These are phyloP conservation scores for Fonsecaea erecta DNA, from an alignment of 2,329 filamentous ascomycete species.

Conservation along the genomic window DNA sequence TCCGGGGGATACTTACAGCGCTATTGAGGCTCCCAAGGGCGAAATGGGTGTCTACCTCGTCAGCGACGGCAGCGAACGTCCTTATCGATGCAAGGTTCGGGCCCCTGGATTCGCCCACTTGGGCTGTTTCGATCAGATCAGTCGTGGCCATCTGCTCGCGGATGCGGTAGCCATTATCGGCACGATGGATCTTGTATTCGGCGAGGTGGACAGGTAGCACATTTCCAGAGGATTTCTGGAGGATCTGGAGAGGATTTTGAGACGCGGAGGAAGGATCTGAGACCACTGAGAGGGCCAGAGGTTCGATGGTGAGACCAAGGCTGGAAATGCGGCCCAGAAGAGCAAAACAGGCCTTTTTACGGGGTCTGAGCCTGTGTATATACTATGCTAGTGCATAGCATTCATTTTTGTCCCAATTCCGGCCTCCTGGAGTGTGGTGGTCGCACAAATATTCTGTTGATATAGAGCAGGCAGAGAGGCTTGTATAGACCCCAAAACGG, in stretches of 20 bases:
- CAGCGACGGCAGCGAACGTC: conserved; percentile 92
- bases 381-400: conserved; percentile 9
- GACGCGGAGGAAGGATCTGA: not conserved
- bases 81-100: conserved; percentile 96
- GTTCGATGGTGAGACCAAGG: conserved; percentile 5
- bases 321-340: not conserved
- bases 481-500: not conserved
- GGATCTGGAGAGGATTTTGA: not conserved
- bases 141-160: conserved; percentile 88
- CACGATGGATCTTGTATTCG: conserved; percentile 60
- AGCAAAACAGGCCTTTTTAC: not conserved
- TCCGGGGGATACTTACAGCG: conserved; percentile 96
- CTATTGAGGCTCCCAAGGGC: conserved; percentile 98
- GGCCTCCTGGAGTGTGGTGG: not conserved
- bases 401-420: conserved; percentile 4
- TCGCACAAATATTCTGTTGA: not conserved
- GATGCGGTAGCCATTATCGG: conserved; percentile 95
- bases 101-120: conserved; percentile 96
- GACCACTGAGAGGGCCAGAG: not conserved
- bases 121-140: conserved; percentile 90
- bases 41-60: conserved; percentile 99
- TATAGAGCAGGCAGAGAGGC: not conserved
- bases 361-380: conserved; percentile 9
- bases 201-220: conserved; percentile 66
- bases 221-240: no score